Base-by-base conservation (phyloP, 306 rosid genomes). In the Trifolium fragiferum region DNA sequence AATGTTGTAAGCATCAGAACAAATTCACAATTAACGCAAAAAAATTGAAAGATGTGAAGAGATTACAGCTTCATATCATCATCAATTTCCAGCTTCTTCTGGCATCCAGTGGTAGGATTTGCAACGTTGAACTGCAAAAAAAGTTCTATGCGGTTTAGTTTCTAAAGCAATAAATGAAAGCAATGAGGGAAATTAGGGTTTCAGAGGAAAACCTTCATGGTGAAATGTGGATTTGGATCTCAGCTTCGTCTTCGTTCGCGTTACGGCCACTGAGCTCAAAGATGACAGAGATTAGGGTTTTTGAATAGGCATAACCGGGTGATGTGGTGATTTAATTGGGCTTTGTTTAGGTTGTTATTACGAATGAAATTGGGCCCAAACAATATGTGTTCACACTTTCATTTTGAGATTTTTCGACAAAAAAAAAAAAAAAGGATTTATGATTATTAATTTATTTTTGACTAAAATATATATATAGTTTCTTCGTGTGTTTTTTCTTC, bases 91-190 rank as follows among this genome's bases (percentile, higher is more conserved):
- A 81, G 74, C 77, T 75, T 80, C 77, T 75, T 81, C 77, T 81
- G 84, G 75, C 84, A 81, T 20, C 84, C 80, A 13, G 84, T 81
- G 63, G 84, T 81, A 15, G 84, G 84, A 75, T 81, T 81, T 51
- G 84, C 80, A 63, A 81, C 50, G 64, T 81, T 81, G 64, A 81
- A 81, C 84, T 81, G 54, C 81, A 72, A 80, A 80, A 80, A 7
- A 12, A 10, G 16, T 10, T 27, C 2, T 1, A 25, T 0, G 3
- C 16, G 7, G n/a, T 19, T 75, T 1, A 81, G 55, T 32, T 32
- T 4, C 64, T 54, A 40, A 11, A 53, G 35, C 6, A 69, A 61
- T 10, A 30, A 68, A 50, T 68, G 49, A 19, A 15, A 60, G 10
- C 4, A 38, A 10, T 0, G 6, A 7, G 3, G 0, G 55, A 14